Percentiles rank a stretch among this genome's conserved stretches.
Conservation (phyloP, 306 rosid species). For the Trichosanthes truncata region DNA sequence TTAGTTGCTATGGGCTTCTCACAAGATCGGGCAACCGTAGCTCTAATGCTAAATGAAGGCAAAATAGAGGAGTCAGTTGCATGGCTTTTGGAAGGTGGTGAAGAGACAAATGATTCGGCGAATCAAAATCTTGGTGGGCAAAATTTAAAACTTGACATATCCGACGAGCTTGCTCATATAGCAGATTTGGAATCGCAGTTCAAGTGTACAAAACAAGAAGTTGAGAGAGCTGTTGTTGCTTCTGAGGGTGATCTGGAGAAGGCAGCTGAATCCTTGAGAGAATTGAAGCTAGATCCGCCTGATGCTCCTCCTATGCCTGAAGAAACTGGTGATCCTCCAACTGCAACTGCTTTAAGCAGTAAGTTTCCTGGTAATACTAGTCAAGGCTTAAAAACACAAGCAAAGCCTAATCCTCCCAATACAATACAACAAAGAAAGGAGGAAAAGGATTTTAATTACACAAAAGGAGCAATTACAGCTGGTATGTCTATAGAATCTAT, state of each 20-base stretch:
- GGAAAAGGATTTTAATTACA: slow-evolving; percentile 74
- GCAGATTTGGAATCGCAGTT: slow-evolving; percentile 58
- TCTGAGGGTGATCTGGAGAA: slow-evolving; percentile 89
- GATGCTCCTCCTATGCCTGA: slow-evolving; percentile 60
- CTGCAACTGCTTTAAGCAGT: slow-evolving; percentile 33
- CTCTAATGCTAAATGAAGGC: slow-evolving; percentile 81
- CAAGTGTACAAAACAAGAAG: slow-evolving; percentile 81
- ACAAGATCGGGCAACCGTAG: slow-evolving; percentile 78
- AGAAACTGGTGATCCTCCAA: slow-evolving; percentile 71
- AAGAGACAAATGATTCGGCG: slow-evolving; percentile 41
- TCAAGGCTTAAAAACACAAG: slow-evolving; percentile 46
- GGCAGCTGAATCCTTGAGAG: slow-evolving; percentile 67
- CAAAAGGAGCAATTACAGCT: slow-evolving; percentile 39
- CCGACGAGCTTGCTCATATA: slow-evolving; percentile 72
- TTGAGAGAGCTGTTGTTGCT: slow-evolving; percentile 78
- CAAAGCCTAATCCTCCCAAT: slow-evolving; percentile 35
- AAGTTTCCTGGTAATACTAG: slow-evolving; percentile 43
- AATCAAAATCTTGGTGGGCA: slow-evolving; percentile 40
- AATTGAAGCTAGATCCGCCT: slow-evolving; percentile 45
- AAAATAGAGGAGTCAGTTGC: slow-evolving; percentile 82
- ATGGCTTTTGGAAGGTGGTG: slow-evolving; percentile 73
- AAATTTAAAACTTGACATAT: slow-evolving; percentile 86
- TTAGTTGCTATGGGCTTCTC: slow-evolving; percentile 86
- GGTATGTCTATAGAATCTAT: slow-evolving; percentile 52
- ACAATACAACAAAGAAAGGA: slow-evolving; percentile 54